phyloP scores from a whole-genome alignment of 1,139 yeast genomes.

The Blastobotrys arbuscula region DNA sequence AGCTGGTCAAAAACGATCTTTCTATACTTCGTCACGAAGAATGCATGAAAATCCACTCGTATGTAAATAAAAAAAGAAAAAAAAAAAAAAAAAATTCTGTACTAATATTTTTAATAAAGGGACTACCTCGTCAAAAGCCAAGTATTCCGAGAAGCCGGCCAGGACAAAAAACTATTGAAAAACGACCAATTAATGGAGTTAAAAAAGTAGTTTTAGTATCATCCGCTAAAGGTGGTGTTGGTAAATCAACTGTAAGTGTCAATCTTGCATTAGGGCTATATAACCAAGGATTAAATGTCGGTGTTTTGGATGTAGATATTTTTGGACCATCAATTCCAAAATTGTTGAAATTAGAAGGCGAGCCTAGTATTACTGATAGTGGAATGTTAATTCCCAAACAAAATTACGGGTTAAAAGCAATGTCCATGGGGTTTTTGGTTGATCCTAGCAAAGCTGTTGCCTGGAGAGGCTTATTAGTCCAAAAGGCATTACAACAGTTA shows the following conservation, averaged over 20 bases:
- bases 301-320: slow-evolving; percentile 72
- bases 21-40: slow-evolving; percentile 17
- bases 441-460: slow-evolving; percentile 65
- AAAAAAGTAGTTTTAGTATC: slow-evolving; percentile 60
- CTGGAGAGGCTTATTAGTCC: slow-evolving; percentile 85
- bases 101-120: slow-evolving; percentile 29
- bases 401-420: slow-evolving; percentile 76
- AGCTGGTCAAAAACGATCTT: slow-evolving; percentile 19
- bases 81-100: not conserved
- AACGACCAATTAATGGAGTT: slow-evolving; percentile 58
- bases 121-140: slow-evolving; percentile 43
- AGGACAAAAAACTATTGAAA: slow-evolving; percentile 38
- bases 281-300: slow-evolving; percentile 52
- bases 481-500: slow-evolving; percentile 79
- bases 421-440: slow-evolving; percentile 86
- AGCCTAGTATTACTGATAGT: slow-evolving; percentile 45
- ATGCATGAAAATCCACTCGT: slow-evolving; percentile 52
- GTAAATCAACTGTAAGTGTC: slow-evolving; percentile 49
- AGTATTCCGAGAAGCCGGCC: slow-evolving; percentile 22
- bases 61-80: slow-evolving; percentile 24
- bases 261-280: slow-evolving; percentile 64
- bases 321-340: slow-evolving; percentile 83
- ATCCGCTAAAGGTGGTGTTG: slow-evolving; percentile 80
- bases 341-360: slow-evolving; percentile 51
- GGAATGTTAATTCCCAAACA: slow-evolving; percentile 63